phyloP scores from a whole-genome alignment of 2,329 filamentous ascomycete genomes.

The Aspergillus candidus region DNA sequence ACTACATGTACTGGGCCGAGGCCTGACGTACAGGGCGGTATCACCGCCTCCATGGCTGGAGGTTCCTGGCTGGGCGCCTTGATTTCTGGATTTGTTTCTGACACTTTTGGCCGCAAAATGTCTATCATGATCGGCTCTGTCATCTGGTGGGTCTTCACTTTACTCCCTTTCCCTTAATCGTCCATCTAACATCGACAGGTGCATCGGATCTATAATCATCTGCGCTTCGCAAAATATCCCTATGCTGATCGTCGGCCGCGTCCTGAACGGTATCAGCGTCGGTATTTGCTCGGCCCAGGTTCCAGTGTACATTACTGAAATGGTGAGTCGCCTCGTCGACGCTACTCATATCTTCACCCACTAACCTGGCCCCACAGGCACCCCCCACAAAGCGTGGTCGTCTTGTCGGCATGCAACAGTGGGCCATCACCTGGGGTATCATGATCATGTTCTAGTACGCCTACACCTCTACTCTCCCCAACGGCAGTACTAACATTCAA shows the following conservation, averaged over 20 bases:
- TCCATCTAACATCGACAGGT: conserved; percentile 26
- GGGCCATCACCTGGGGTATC: conserved; percentile 67
- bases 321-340: conserved; percentile 57
- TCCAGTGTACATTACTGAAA: conserved; percentile 63
- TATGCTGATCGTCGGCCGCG: conserved; percentile 66
- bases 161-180: background rate
- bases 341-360: conserved; percentile 46
- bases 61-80: conserved; percentile 62
- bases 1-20: conserved; percentile 39
- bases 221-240: conserved; percentile 58
- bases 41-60: conserved; percentile 67
- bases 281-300: conserved; percentile 69
- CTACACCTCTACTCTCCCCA: conserved; percentile 52
- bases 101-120: conserved; percentile 49
- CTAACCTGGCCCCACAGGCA: conserved; percentile 38
- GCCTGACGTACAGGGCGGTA: conserved; percentile 57
- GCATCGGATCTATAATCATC: conserved; percentile 55
- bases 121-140: conserved; percentile 49
- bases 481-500: background rate
- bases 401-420: conserved; percentile 66
- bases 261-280: conserved; percentile 66
- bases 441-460: conserved; percentile 60
- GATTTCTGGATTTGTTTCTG: conserved; percentile 49
- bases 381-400: conserved; percentile 51
- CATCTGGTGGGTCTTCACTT: conserved; percentile 40